Base-by-base conservation (phyloP, 2,329 filamentous ascomycete genomes). In the Hypoxylon sp. region DNA sequence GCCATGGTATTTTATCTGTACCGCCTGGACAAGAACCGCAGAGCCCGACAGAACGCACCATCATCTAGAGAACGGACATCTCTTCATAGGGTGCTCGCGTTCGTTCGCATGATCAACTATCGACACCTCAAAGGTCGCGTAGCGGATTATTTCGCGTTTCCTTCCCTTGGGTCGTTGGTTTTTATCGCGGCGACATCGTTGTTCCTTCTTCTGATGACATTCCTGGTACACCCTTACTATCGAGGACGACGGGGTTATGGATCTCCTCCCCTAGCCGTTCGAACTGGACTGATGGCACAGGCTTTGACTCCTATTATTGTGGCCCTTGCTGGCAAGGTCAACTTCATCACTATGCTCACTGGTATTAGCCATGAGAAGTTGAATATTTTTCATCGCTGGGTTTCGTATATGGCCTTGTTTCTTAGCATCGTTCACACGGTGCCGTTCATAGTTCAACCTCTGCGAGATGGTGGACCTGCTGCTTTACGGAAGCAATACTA, bases 361-460 rank as follows among this genome's bases (percentile, higher is more conserved):
- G 55, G 55, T 0, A 58, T 58, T n/a, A 58, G 55, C 36, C 55
- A 58, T 12, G 55, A 58, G 35, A 58, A 58, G 43, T 23, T 58
- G 21, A 58, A 58, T 17, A 27, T 58, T 5, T 55, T 58, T 30
- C 55, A 58, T 23, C 51, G 55, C 7, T 58, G 55, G 55, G 47
- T 48, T 4, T 58, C 55, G 8, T 58, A 58, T 20, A 58, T 58
- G 55, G 55, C 51, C 6, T 17, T 58, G 8, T 58, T 58, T 23
- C 12, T 58, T 23, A 51, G 47, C 7, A 50, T 55, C 5, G 47
- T 47, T 21, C 55, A 55, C 25, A 52, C 51, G 1, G 55, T 55
- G 7, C 51, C 51, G 13, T 58, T 58, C 34, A 58, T 58, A 17
- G 44, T 52, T 2, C 43, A 48, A 13, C 55, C 51, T 7, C 29